Evolutionary conservation across 805 yeast species (phyloP).

Genomic region (Saturnispora galanensis): DNA sequence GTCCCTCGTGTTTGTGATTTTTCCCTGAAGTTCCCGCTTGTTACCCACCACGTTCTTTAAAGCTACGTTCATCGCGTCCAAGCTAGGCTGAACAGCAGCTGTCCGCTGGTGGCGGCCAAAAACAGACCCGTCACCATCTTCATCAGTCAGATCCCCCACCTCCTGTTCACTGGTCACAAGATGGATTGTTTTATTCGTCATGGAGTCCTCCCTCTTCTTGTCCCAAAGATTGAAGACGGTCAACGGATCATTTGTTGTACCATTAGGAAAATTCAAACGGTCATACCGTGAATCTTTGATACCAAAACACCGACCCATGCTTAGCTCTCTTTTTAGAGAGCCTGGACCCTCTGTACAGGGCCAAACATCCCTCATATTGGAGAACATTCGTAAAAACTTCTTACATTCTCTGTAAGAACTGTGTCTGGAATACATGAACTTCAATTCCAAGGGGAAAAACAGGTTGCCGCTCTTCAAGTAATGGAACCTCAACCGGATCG

Average conservation of each 20-base stretch:
- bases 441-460: conserved; percentile 9
- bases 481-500: background rate
- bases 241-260: background rate
- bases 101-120: background rate
- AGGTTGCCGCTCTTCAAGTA: background rate
- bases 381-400: conserved; percentile 10
- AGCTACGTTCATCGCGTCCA: background rate
- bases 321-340: conserved; percentile 12
- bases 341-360: conserved; percentile 12
- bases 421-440: conserved; percentile 15
- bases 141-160: background rate
- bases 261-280: background rate
- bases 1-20: conserved; percentile 1
- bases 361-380: conserved; percentile 11
- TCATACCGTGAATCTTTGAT: conserved; percentile 7
- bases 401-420: conserved; percentile 14
- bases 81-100: background rate
- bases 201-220: background rate
- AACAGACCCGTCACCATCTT: background rate
- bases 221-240: conserved; percentile 4
- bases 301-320: conserved; percentile 12
- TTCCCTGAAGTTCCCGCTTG: background rate
- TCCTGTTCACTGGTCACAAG: background rate
- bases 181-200: background rate
- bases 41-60: background rate